Conservation (phyloP, 2,329 filamentous ascomycete species). For the Cladophialophora bantiana region DNA sequence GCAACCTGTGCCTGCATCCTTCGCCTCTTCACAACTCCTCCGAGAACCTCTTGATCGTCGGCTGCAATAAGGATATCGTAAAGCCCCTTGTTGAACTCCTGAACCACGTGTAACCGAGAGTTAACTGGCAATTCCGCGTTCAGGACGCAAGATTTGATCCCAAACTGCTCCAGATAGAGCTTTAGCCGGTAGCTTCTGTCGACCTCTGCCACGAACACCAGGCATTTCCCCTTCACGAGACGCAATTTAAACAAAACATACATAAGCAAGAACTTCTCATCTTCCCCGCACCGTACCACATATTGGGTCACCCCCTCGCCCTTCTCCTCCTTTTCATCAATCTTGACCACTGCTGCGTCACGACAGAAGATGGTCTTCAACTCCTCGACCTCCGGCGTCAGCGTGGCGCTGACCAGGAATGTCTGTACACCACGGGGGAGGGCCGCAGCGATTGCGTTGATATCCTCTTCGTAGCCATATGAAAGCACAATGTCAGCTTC, state of each 20-base stretch:
- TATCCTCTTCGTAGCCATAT: constrained; percentile 91
- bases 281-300: constrained; percentile 87
- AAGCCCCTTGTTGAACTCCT: constrained; percentile 95
- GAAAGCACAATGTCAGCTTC: constrained; percentile 93
- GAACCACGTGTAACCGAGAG: constrained; percentile 89
- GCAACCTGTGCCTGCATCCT: constrained; percentile 43
- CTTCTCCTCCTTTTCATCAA: constrained; percentile 82
- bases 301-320: constrained; percentile 83
- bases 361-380: constrained; percentile 86
- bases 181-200: constrained; percentile 92
- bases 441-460: constrained; percentile 77
- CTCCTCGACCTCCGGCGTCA: constrained; percentile 85
- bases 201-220: constrained; percentile 83
- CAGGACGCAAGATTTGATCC: constrained; percentile 88
- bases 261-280: constrained; percentile 91
- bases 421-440: constrained; percentile 88
- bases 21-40: constrained; percentile 49
- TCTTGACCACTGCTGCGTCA: constrained; percentile 77
- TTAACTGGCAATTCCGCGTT: constrained; percentile 96
- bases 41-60: constrained; percentile 86
- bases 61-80: constrained; percentile 99
- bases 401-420: constrained; percentile 90
- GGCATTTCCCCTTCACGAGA: constrained; percentile 89
- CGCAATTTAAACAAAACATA: constrained; percentile 97
- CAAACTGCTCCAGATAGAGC: constrained; percentile 95